A percentile compares a stretch with the other conserved stretches of the same genome.
Evolutionary conservation across 257 asterid species (phyloP).

Genomic region (Dorcoceras hygrometricum): DNA sequence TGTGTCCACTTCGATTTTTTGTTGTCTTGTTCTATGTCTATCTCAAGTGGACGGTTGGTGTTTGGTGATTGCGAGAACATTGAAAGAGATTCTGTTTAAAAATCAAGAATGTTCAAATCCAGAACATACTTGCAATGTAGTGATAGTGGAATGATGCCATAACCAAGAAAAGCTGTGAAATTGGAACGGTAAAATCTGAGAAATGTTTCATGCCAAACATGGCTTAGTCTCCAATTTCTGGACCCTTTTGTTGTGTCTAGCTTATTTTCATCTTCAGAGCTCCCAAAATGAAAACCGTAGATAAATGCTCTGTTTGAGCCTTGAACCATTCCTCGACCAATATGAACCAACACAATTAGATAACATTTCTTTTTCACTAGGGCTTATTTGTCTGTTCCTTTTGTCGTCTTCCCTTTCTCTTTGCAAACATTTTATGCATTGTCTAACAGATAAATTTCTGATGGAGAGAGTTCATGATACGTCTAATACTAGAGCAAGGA

Average conservation of each 20-base stretch:
- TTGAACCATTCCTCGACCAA: constrained; percentile 17
- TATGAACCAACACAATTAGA: neutral
- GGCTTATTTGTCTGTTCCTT: constrained; percentile 9
- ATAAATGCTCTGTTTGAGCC: constrained; percentile 7
- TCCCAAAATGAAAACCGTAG: neutral
- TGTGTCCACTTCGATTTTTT: neutral
- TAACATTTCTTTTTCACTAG: neutral
- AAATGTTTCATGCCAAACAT: neutral
- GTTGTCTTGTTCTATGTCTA: neutral
- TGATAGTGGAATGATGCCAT: neutral
- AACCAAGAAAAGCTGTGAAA: neutral
- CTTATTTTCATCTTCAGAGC: constrained; percentile 10
- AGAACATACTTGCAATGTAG: constrained; percentile 2
- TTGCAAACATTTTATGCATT: constrained; percentile 24
- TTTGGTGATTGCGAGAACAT: neutral
- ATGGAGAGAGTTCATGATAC: constrained; percentile 54
- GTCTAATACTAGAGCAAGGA: constrained; percentile 63
- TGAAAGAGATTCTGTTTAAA: neutral
- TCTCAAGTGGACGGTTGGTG: constrained; percentile 5
- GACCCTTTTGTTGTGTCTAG: neutral
- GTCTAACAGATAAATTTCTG: constrained; percentile 44
- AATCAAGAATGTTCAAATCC: neutral
- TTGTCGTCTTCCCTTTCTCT: constrained; percentile 10
- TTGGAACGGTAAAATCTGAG: neutral
- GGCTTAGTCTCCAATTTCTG: constrained; percentile 3